A percentile compares a stretch with the other conserved stretches of the same genome.
phyloP scores from a whole-genome alignment of 2,329 filamentous ascomycete genomes.

The Hymenoscyphus fructigenus region DNA sequence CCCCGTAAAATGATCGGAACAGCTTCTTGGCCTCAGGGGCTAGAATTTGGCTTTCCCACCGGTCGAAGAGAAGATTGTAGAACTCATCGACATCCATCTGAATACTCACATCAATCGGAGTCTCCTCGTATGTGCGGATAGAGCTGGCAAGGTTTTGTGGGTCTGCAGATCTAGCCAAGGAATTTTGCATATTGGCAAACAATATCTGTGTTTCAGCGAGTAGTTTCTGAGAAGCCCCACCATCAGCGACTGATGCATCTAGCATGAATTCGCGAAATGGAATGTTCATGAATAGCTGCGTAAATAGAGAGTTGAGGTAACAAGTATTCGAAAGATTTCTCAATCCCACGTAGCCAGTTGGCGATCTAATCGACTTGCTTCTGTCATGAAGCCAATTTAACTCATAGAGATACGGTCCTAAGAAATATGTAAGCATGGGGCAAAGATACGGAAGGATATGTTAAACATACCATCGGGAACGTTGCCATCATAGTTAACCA shows the following conservation, averaged over 20 bases:
- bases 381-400: constrained; percentile 63
- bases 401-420: constrained; percentile 59
- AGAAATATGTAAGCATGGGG: constrained; percentile 25
- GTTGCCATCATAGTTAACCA: constrained; percentile 50
- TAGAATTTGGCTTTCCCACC: constrained; percentile 80
- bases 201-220: constrained; percentile 76
- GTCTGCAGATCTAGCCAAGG: constrained; percentile 70
- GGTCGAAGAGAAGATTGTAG: constrained; percentile 89
- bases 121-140: constrained; percentile 80
- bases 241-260: constrained; percentile 53
- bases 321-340: constrained; percentile 93
- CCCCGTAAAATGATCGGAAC: constrained; percentile 85
- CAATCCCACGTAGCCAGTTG: constrained; percentile 84
- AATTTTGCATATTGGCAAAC: constrained; percentile 85
- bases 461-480: constrained; percentile 39
- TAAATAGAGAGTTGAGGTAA: constrained; percentile 92
- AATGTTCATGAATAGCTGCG: constrained; percentile 94
- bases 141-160: constrained; percentile 69
- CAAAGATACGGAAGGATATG: background rate
- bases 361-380: constrained; percentile 65
- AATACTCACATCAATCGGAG: constrained; percentile 77
- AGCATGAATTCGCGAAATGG: constrained; percentile 85
- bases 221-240: constrained; percentile 60
- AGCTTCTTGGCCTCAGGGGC: constrained; percentile 65
- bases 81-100: constrained; percentile 99